Evolutionary conservation across 495 filamentous ascomycete species (phyloP).

Genomic region (Aspergillus kassunensis): DNA sequence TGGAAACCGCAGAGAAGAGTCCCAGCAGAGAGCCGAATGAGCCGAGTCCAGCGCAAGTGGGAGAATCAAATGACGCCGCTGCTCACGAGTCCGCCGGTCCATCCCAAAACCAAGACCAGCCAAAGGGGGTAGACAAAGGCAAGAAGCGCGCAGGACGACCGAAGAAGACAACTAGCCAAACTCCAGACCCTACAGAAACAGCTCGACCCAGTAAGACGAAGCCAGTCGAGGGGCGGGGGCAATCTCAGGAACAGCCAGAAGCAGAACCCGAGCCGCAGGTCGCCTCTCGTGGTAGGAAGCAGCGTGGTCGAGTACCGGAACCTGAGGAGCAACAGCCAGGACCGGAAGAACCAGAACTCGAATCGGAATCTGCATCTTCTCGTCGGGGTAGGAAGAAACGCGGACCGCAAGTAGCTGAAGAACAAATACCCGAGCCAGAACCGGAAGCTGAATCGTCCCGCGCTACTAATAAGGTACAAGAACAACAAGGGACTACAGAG

Average conservation of each 20-base stretch:
- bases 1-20: neutral
- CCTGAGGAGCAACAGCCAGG: neutral
- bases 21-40: neutral
- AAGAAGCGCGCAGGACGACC: slow-evolving; percentile 19
- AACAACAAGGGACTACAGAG: neutral
- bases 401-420: no score
- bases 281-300: neutral
- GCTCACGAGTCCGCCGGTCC: neutral
- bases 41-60: neutral
- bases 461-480: neutral
- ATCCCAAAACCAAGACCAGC: neutral
- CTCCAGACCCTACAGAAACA: neutral
- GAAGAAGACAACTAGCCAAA: neutral
- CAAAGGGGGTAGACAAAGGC: neutral
- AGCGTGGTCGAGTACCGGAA: neutral
- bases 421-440: no score
- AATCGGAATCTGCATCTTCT: neutral
- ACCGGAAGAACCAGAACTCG: slow-evolving; percentile 2
- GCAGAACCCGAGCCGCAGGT: neutral
- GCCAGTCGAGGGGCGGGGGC: no score
- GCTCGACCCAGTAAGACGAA: no score
- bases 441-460: neutral
- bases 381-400: no score
- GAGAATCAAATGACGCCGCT: slow-evolving; percentile 2
- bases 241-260: neutral